phyloP scores from a whole-genome alignment of 768 basidiomycete genomes.

The Tulasnella sp. region DNA sequence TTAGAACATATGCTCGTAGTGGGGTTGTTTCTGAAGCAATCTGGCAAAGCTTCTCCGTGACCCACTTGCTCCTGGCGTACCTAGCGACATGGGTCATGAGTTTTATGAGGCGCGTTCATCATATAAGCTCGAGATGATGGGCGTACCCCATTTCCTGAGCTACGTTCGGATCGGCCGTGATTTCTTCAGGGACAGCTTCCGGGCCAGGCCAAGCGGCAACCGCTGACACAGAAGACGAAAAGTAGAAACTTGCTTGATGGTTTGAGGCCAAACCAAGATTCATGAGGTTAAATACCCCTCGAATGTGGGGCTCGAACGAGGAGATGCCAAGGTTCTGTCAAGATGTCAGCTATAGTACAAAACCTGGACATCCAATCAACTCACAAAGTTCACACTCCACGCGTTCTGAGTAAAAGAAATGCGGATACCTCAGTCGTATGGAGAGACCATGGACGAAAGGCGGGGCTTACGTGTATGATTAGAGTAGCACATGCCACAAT shows the following conservation, averaged over 20 bases:
- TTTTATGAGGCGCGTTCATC: neutral
- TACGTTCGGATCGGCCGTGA: neutral
- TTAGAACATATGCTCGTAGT: constrained; percentile 25
- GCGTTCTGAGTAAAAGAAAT: constrained; percentile 23
- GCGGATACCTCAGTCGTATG: neutral
- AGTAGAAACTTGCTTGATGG: constrained; percentile 27
- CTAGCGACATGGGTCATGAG: neutral
- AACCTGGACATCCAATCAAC: no score
- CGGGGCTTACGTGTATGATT: constrained; percentile 24
- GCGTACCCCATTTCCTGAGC: neutral
- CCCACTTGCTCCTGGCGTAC: constrained; percentile 29
- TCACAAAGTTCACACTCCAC: constrained; percentile 31
- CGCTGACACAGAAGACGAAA: constrained; percentile 28
- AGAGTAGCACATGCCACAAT: constrained; percentile 24
- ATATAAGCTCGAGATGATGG: no score
- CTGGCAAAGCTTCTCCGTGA: constrained; percentile 29
- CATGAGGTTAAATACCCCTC: constrained; percentile 29
- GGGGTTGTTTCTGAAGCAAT: constrained; percentile 21
- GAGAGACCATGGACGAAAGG: neutral
- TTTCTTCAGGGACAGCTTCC: neutral
- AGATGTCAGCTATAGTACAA: no score
- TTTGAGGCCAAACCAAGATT: constrained; percentile 24
- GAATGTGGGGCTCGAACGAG: constrained; percentile 30
- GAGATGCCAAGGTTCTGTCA: constrained; percentile 23
- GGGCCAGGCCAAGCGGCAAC: neutral